Evolutionary conservation across 2,329 filamentous ascomycete genomes (phyloP).

Genomic region (Xylariomycetidae sp.): DNA sequence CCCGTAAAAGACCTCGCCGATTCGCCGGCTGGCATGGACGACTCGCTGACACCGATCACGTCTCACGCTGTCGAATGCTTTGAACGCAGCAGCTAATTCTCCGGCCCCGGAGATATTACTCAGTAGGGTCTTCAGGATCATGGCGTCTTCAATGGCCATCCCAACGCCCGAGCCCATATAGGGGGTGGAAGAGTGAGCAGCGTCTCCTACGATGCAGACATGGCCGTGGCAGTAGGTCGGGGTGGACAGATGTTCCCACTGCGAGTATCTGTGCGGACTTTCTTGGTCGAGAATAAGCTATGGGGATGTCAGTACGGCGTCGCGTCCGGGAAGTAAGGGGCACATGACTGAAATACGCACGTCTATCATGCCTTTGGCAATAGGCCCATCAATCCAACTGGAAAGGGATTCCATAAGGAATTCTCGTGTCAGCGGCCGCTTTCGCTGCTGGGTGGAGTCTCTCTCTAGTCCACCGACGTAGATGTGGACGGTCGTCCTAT

Average conservation of each 20-base stretch:
- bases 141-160: not conserved
- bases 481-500: not conserved
- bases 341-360: too few relatives aligned
- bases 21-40: not conserved
- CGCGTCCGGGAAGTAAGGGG: too few relatives aligned
- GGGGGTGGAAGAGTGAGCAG: not conserved
- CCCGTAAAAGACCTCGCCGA: not conserved
- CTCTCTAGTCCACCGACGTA: not conserved
- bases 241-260: not conserved
- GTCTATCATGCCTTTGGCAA: not conserved
- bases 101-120: not conserved
- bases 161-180: not conserved
- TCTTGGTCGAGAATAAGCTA: not conserved
- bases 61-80: not conserved
- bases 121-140: not conserved
- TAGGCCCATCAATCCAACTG: not conserved
- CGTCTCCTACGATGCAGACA: not conserved
- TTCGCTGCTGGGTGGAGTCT: not conserved
- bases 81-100: not conserved
- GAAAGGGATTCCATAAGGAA: not conserved
- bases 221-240: not conserved
- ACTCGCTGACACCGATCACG: not conserved
- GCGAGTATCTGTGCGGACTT: not conserved
- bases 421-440: not conserved
- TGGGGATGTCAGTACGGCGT: not conserved